Evolutionary conservation across 148 eudicot species (phyloP), one percentile per base, ranked within the genome.

Genomic region (Nyssa sinensis): DNA sequence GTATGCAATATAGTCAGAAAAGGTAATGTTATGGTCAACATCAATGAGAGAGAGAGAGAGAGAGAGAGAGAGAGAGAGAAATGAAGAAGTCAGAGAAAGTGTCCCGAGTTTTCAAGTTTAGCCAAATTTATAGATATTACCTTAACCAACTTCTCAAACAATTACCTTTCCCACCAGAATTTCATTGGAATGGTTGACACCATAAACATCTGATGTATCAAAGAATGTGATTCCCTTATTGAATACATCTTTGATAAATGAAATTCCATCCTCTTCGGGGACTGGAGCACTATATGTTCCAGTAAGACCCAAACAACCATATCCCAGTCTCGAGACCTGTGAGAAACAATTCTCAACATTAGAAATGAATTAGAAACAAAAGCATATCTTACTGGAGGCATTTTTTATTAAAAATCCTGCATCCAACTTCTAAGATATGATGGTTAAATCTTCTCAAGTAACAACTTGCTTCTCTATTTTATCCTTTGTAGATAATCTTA

Each of bases 181-280:
- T 14, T 67, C 71, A 29, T 67, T 67, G 28, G 71, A 57, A 67
- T 67, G 71, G 57, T 41, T 57, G 16, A 9, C 53, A 57, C 75
- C 75, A 44, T 73, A 73, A 12, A 61, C 2, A 73, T 73, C 67
- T 10, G 75, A 30, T 5, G 75, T 62, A 68, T 92, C 97, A 64
- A 89, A 85, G 69, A 87, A 87, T 25, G 97, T 73, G 62, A 73
- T 39, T 41, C 75, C 75, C 62, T 16, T 23, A 27, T 27, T 62
- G 33, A 12, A 73, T 14, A 31, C 67, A 28, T 62, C 37, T 23
- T 73, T 73, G 35, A 73, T 41, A 31, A 73, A 49, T 39, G 66
- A 41, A 49, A 73, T 62, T 2, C 68, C 75, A 14, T 41, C 68
- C 57, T 73, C 75, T 41, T 35, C 34, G 14, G 58, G n/a, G 34